Base-by-base conservation (phyloP, 1,139 yeast genomes). In the Saccharomyces hybrid region DNA sequence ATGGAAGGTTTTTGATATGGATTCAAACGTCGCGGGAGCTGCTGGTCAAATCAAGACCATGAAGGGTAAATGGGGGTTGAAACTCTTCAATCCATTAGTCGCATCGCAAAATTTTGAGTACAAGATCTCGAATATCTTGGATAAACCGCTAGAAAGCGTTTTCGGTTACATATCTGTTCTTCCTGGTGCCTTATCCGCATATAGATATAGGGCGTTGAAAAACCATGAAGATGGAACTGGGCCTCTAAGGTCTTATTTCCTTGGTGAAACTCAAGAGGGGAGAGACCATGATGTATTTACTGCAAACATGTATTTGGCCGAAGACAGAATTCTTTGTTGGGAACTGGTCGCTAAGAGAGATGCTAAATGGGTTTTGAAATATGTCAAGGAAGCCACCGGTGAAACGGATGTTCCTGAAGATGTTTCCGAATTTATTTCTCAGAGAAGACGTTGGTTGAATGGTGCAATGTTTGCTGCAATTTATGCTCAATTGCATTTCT, bases 381-480 rank as follows among this genome's bases (percentile, higher is more conserved):
- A 91, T 69, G 98, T 93, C 52, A 86, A 88, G 65, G 88, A 83
- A 71, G 97, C 98, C 1, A 86, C 88, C 27, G 99, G 98, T 62
- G 98, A 91, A 69, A 93, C 99, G 0, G 99, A 93, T 78, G 97
- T 93, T 50, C 99, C 99, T 2, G 97, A 91, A 68, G 77, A 83
- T 4, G 78, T 91, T 49, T 81, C 98, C 0, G 99, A 93, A 70
- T 91, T 93, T 67, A 83, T 93, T 56, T 84, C 96, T 14, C 99
- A 93, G 73, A 83, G 99, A 75, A 82, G 99, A 75, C 83, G 99
- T 74, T 93, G 99, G 99, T 81, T 93, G 54, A 93, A 93, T 70
- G 99, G 99, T 74, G 97, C 99, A 0, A 83, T 91, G 67, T 93
- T 93, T 73, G 98, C 99, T 1, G 98, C 98, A 0, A 74, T 93